Evolutionary conservation across 345 rosid genomes (phyloP).

Genomic region (Turnera subulata): DNA sequence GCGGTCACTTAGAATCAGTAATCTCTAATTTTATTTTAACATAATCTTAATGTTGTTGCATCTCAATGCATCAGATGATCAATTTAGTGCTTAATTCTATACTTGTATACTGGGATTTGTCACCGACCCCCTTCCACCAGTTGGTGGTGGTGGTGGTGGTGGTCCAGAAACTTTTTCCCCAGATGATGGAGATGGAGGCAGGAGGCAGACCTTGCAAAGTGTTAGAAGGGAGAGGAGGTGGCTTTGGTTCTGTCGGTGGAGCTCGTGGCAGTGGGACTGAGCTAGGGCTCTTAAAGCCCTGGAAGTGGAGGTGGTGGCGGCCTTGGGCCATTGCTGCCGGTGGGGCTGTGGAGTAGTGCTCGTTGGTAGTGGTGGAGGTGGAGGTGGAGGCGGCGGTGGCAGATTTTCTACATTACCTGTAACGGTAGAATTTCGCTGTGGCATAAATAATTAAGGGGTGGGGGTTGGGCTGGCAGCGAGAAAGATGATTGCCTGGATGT

Average conservation of each 20-base stretch:
- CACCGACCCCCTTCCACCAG: conserved; percentile 61
- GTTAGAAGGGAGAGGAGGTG: conserved; percentile 52
- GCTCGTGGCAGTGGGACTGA: conserved; percentile 39
- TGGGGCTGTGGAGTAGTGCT: no score
- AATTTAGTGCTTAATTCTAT: conserved; percentile 62
- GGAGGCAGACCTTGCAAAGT: conserved; percentile 39
- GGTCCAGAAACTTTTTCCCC: no score
- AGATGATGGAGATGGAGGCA: no score
- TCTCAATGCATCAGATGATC: no score
- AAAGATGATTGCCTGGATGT: conserved; percentile 9
- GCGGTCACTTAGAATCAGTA: no score
- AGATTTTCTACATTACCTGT: no score
- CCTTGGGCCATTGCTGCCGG: conserved; percentile 15
- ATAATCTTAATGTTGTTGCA: no score
- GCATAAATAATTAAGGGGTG: conserved; percentile 13
- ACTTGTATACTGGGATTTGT: no score
- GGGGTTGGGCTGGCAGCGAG: conserved; percentile 25
- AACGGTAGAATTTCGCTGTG: no score
- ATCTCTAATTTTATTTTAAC: no score
- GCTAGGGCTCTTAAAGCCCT: conserved; percentile 12
- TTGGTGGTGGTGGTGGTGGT: conserved; percentile 80
- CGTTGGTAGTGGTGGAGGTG: conserved; percentile 16
- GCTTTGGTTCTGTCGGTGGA: conserved; percentile 55
- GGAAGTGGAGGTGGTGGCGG: conserved; percentile 33
- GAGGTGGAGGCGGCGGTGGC: conserved; percentile 20